Percentiles rank a stretch among this genome's conserved stretches.
Conservation (phyloP, 2,329 filamentous ascomycete genomes). For the Thermothelomyces thermophilus region DNA sequence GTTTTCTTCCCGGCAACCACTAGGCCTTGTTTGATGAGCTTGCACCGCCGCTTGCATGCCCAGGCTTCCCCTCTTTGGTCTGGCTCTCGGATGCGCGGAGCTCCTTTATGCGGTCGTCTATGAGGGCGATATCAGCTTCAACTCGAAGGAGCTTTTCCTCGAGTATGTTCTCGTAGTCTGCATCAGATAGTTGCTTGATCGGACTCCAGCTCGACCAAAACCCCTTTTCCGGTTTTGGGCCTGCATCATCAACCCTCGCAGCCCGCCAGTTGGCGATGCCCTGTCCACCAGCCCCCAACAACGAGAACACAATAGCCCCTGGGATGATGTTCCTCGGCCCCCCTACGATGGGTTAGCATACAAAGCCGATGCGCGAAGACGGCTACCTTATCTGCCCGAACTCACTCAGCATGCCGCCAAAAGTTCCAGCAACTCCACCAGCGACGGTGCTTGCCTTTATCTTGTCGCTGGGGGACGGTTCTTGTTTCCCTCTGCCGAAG, state of each 20-base stretch:
- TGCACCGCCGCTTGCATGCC: not conserved
- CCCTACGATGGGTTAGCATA: slow-evolving; percentile 32
- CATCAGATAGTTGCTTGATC: slow-evolving; percentile 59
- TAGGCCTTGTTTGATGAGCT: not conserved
- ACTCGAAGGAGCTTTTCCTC: slow-evolving; percentile 63
- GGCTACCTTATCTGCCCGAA: not conserved
- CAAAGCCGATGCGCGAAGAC: not conserved
- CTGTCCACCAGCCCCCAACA: slow-evolving; percentile 31
- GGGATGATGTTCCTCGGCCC: slow-evolving; percentile 48
- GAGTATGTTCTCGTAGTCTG: slow-evolving; percentile 64
- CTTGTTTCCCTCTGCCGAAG: slow-evolving; percentile 39
- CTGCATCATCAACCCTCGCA: slow-evolving; percentile 6
- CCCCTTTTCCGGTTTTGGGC: slow-evolving; percentile 1
- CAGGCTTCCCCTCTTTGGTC: not conserved
- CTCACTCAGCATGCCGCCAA: slow-evolving; percentile 50
- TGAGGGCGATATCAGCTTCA: slow-evolving; percentile 68
- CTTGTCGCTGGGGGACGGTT: slow-evolving; percentile 52
- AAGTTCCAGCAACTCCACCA: slow-evolving; percentile 61
- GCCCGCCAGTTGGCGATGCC: slow-evolving; percentile 17
- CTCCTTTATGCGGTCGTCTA: slow-evolving; percentile 66
- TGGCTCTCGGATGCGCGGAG: slow-evolving; percentile 25
- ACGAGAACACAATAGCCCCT: slow-evolving; percentile 43
- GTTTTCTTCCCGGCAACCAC: not conserved
- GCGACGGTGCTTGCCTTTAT: slow-evolving; percentile 62
- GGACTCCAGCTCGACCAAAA: slow-evolving; percentile 65